These are phyloP conservation scores for Forsythia suspensa DNA, from an alignment of 257 asterid genomes.

Conservation along the genomic window DNA sequence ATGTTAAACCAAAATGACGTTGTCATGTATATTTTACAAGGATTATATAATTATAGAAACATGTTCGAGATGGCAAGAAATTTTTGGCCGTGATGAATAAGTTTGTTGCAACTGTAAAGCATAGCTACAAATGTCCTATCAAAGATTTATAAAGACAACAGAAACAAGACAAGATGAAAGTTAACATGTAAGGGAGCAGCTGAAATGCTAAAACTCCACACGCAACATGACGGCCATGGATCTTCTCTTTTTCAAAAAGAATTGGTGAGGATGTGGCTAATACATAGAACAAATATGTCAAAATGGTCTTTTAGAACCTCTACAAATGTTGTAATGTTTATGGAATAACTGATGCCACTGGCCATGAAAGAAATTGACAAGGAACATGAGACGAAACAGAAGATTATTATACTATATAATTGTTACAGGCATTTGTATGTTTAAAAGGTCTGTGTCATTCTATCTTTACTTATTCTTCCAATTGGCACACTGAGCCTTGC, in stretches of 20 bases:
- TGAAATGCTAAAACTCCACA: neutral
- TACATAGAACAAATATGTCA: neutral
- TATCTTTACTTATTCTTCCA: neutral
- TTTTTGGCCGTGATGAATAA: too few relatives aligned
- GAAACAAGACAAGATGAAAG: conserved; percentile 13
- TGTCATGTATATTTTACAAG: neutral
- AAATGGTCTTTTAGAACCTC: conserved; percentile 2
- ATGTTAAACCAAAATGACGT: neutral
- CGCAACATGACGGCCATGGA: neutral
- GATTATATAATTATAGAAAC: neutral
- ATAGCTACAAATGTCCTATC: too few relatives aligned
- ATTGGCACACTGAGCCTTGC: too few relatives aligned
- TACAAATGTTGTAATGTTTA: neutral
- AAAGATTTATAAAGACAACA: too few relatives aligned
- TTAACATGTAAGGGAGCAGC: neutral
- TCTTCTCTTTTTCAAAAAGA: neutral
- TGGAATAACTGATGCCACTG: neutral
- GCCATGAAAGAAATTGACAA: conserved; percentile 3
- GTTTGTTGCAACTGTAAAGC: too few relatives aligned
- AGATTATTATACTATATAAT: conserved; percentile 8
- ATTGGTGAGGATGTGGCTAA: conserved; percentile 1
- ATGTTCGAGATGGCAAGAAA: neutral
- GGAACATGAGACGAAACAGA: conserved; percentile 1
- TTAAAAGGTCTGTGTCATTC: neutral
- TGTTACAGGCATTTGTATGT: neutral